Conservation (phyloP, 495 filamentous ascomycete species). For the Xylaria grammica region DNA sequence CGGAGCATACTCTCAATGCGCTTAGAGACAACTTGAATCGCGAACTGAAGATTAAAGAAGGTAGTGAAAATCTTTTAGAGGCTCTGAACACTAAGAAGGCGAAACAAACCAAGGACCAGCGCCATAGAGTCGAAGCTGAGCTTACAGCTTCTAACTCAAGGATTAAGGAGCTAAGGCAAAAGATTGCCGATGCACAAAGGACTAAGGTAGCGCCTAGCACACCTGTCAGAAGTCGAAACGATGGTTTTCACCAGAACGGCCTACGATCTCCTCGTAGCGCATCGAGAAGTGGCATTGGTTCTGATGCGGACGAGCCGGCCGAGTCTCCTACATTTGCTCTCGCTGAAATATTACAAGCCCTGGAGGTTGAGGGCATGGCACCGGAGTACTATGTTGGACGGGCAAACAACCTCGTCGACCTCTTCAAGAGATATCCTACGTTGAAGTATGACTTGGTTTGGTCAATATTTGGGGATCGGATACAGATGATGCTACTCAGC, state of each 20-base stretch:
- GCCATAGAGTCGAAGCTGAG: slow-evolving; percentile 84
- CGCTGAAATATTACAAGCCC: slow-evolving; percentile 81
- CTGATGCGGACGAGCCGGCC: slow-evolving; percentile 70
- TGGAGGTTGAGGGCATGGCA: slow-evolving; percentile 85
- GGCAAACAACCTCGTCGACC: slow-evolving; percentile 87
- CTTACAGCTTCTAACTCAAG: slow-evolving; percentile 88
- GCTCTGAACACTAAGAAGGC: slow-evolving; percentile 92
- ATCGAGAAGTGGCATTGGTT: slow-evolving; percentile 54
- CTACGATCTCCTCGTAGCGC: slow-evolving; percentile 70
- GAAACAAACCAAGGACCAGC: slow-evolving; percentile 93
- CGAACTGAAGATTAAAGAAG: slow-evolving; percentile 96
- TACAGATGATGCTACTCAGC: slow-evolving; percentile 93
- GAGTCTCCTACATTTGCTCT: slow-evolving; percentile 92
- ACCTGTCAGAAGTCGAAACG: slow-evolving; percentile 70
- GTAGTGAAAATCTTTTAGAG: slow-evolving; percentile 96
- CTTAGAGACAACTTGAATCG: slow-evolving; percentile 85
- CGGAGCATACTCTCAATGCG: slow-evolving; percentile 74
- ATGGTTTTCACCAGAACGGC: slow-evolving; percentile 68
- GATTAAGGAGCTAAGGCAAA: slow-evolving; percentile 78
- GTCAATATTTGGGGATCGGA: slow-evolving; percentile 88
- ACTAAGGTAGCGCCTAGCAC: slow-evolving; percentile 70
- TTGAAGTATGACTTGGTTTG: slow-evolving; percentile 95
- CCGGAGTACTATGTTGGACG: slow-evolving; percentile 93
- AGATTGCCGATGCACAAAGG: slow-evolving; percentile 72
- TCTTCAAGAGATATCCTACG: slow-evolving; percentile 91